Conservation (phyloP, 371 early-diverging fungal genomes). For the Blastocladiella emersonii region DNA sequence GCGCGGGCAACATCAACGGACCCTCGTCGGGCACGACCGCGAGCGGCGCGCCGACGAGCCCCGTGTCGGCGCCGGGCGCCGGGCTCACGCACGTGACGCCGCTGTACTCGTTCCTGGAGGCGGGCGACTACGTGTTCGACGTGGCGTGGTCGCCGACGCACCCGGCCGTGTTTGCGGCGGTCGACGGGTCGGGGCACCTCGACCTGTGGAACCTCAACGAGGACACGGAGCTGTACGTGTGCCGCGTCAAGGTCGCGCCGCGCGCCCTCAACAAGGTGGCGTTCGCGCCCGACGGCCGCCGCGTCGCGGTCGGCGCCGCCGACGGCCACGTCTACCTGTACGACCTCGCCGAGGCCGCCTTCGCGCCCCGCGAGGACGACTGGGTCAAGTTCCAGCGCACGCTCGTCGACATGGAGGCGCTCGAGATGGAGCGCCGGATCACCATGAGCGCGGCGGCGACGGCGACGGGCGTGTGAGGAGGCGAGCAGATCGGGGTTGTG, state of each 20-base stretch:
- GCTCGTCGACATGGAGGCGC: conserved; percentile 45
- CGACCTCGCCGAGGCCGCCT: conserved; percentile 64
- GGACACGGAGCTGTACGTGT: conserved; percentile 53
- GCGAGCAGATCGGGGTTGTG: too few species aligned
- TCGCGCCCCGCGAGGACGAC: conserved; percentile 38
- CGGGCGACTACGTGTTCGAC: conserved; percentile 90
- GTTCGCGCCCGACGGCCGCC: conserved; percentile 80
- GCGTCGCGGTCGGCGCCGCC: conserved; percentile 65
- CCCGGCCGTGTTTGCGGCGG: conserved; percentile 82
- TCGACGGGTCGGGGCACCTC: conserved; percentile 79
- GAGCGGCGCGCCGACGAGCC: neutral
- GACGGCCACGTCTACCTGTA: conserved; percentile 80
- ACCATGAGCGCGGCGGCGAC: too few species aligned
- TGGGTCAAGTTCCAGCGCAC: conserved; percentile 51
- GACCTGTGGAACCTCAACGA: conserved; percentile 81
- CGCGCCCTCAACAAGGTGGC: conserved; percentile 79
- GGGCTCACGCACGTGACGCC: conserved; percentile 36
- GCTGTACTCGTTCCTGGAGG: conserved; percentile 76
- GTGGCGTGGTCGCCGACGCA: conserved; percentile 90
- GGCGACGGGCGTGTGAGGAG: too few species aligned
- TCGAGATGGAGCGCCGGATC: conserved; percentile 27
- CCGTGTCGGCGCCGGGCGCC: neutral
- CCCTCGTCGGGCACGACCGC: too few species aligned
- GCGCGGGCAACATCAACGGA: too few species aligned
- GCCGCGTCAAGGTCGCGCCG: conserved; percentile 4